Percentiles rank a stretch among this genome's conserved stretches.
These are phyloP conservation scores for Claviceps maximensis DNA, from an alignment of 2,329 filamentous ascomycete species.

Conservation along the genomic window DNA sequence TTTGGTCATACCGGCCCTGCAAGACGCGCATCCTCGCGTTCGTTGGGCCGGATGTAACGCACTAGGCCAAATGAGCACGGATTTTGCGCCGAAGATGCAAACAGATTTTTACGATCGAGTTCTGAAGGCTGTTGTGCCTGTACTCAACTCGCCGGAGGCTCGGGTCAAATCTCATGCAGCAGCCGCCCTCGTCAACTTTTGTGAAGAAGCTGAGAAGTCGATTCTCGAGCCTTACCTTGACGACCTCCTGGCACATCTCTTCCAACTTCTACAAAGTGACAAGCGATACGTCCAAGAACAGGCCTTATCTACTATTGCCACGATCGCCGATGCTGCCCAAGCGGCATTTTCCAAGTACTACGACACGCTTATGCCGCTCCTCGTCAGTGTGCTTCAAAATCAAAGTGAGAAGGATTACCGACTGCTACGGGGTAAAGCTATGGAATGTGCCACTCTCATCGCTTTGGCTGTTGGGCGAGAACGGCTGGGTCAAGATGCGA, in stretches of 20 bases:
- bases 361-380: slow-evolving; percentile 83
- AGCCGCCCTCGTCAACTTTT: slow-evolving; percentile 97
- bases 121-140: slow-evolving; percentile 81
- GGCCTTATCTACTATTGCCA: slow-evolving; percentile 92
- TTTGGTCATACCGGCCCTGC: slow-evolving; percentile 81
- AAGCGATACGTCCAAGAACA: slow-evolving; percentile 98
- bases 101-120: slow-evolving; percentile 84
- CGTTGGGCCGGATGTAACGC: slow-evolving; percentile 97
- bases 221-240: slow-evolving; percentile 89
- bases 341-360: slow-evolving; percentile 93
- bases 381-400: slow-evolving; percentile 78
- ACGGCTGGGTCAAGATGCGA: slow-evolving; percentile 75
- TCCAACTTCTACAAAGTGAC: slow-evolving; percentile 76
- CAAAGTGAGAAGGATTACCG: slow-evolving; percentile 91
- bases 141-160: slow-evolving; percentile 77
- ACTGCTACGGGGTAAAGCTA: slow-evolving; percentile 85
- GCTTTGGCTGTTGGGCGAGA: slow-evolving; percentile 90
- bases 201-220: slow-evolving; percentile 89
- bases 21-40: slow-evolving; percentile 83
- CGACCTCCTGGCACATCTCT: slow-evolving; percentile 69
- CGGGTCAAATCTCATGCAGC: slow-evolving; percentile 95
- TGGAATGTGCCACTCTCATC: slow-evolving; percentile 97
- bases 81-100: slow-evolving; percentile 97
- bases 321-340: slow-evolving; percentile 96
- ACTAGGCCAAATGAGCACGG: slow-evolving; percentile 98